phyloP scores from a whole-genome alignment of 2,329 filamentous ascomycete genomes.

The Plenodomus lindquistii region DNA sequence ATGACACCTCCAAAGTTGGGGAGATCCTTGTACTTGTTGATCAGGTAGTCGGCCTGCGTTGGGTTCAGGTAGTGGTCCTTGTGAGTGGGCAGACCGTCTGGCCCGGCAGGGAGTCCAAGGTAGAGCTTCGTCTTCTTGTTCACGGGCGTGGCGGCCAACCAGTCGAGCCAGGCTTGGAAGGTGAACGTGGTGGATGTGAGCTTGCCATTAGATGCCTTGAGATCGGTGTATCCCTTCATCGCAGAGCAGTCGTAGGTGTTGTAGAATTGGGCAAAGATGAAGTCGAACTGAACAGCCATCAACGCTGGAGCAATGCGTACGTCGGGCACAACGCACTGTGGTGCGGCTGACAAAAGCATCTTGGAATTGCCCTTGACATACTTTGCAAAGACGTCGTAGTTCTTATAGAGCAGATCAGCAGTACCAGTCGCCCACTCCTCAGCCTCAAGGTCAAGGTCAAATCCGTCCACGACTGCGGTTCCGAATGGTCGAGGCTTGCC shows the following conservation, averaged over 20 bases:
- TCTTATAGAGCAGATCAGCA: slow-evolving; percentile 35
- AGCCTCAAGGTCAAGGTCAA: slow-evolving; percentile 56
- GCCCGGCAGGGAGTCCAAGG: slow-evolving; percentile 53
- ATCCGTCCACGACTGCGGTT: slow-evolving; percentile 53
- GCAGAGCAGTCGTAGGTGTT: slow-evolving; percentile 58
- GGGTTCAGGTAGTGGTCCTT: slow-evolving; percentile 53
- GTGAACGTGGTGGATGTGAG: slow-evolving; percentile 47
- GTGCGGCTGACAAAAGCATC: slow-evolving; percentile 57
- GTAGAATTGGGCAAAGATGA: slow-evolving; percentile 61
- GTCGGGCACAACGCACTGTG: slow-evolving; percentile 58
- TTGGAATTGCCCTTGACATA: slow-evolving; percentile 47
- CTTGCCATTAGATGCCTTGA: slow-evolving; percentile 3
- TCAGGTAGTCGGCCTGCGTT: slow-evolving; percentile 50
- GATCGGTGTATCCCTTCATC: slow-evolving; percentile 40
- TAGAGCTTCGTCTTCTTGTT: slow-evolving; percentile 55
- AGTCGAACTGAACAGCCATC: slow-evolving; percentile 52
- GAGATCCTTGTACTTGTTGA: slow-evolving; percentile 42
- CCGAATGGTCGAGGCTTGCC: slow-evolving; percentile 52
- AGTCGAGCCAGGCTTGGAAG: slow-evolving; percentile 48
- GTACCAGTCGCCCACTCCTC: slow-evolving; percentile 21
- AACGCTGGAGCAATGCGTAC: slow-evolving; percentile 52
- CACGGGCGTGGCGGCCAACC: slow-evolving; percentile 45
- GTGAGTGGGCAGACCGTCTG: slow-evolving; percentile 22
- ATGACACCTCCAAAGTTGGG: slow-evolving; percentile 61
- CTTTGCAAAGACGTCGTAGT: slow-evolving; percentile 55